Base-by-base conservation (phyloP, 768 basidiomycete species). In the Calvatia gigantea region DNA sequence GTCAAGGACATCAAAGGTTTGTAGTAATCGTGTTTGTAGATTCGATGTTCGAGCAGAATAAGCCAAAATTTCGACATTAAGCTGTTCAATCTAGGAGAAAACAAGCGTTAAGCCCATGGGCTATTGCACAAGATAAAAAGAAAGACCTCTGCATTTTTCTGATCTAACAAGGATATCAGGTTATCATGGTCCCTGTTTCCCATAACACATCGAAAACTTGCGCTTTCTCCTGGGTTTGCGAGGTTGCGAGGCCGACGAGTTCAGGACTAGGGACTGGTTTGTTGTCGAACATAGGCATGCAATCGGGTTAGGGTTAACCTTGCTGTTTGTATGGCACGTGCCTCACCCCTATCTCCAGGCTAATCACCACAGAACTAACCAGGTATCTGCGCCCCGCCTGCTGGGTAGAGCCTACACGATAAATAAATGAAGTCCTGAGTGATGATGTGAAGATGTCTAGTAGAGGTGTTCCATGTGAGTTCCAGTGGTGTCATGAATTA, bases 1-100 rank as follows among this genome's bases (percentile, higher is more conserved):
- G 59, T 84, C 83, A 32, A 84, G 64, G 2, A 73, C 68, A 58
- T 83, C 81, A 8, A 82, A 69, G 0, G 80, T 75, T n/a, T 73
- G 67, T 41, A 76, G 58, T 21, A 85, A 69, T 21, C 82, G 80
- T 15, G 69, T 69, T 14, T 80, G 79, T 1, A 77, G 60, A 15
- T 75, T 69, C 2, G 80, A 76, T 8, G 70, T 64, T 11, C 71
- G 73, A 7, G 77, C 70, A 6, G 58, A 65, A 43, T 75, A 59
- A 8, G 60, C 58, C 27, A 57, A 55, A 8, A 61, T 1, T 6
- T 32, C 51, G 28, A 45, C 45, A 32, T 61, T 60, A 12, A 62
- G 23, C 12, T 31, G 32, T 17, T 27, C 37, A 41, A 56, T 54
- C 59, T 60, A 49, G n/a, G 29, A 35, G 35, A 4, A 23, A 42